Base-by-base conservation (phyloP, 192 early-diverging fungal genomes). In the Mortierella claussenii region DNA sequence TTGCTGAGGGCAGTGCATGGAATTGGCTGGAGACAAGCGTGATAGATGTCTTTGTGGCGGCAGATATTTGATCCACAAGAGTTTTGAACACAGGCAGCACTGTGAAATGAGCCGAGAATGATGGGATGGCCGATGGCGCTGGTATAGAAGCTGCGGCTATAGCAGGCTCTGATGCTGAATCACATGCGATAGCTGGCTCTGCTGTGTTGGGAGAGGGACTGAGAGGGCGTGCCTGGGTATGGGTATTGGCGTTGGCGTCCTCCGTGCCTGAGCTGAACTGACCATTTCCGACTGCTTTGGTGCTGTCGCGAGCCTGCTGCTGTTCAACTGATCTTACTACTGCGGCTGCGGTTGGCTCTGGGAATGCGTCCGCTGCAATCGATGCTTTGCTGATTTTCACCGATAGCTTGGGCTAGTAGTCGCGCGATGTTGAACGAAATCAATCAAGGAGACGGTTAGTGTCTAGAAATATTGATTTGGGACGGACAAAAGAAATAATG, bases 301-400 rank as follows among this genome's bases (percentile, higher is more conserved):
- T 24, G 23, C 18, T 24, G 28, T 7, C 28, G 27, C 13, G 13
- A 45, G 15, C 27, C 23, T 28, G 48, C 7, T 40, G 7, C 37
- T 40, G 37, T 10, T 49, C 45, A 1, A 13, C 34, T 45, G 23
- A n/a, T 62, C 47, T 36, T 24, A 49, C 7, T 48, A 50, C 52
- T 23, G 56, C 32, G 13, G 59, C 47, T 20, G 26, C 40, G 57
- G 8, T 24, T 46, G 48, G 31, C 10, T 65, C 43, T 36, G 37
- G 20, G 46, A 51, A 66, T 20, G 73, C 9, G 31, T 61, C 59
- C 23, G 65, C 45, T 17, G 65, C 57, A 50, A 76, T 76, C 21
- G 57, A 36, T 4, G 63, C 51, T 42, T 76, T 76, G 59, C 73
- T 76, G 31, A 76, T 57, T 47, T 76, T 76, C 51, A 76, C 34